These are phyloP conservation scores for Geranomyces variabilis DNA, from an alignment of 192 early-diverging fungal genomes.

Conservation along the genomic window DNA sequence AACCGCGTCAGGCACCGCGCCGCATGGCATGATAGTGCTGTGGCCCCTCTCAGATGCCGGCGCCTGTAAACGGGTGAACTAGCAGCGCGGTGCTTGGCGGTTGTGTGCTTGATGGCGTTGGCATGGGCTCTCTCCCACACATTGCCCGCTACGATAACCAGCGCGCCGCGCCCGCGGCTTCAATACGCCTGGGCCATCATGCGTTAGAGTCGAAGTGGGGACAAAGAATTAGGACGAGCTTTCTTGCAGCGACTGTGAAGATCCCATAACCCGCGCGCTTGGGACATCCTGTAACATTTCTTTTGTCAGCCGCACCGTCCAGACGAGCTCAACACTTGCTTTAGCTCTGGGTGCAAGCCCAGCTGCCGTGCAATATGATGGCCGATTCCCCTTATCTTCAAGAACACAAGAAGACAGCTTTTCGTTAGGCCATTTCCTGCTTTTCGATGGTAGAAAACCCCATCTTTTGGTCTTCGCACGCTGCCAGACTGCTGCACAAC, in stretches of 20 bases:
- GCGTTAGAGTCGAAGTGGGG: slow-evolving; percentile 31
- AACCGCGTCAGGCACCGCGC: slow-evolving; percentile 38
- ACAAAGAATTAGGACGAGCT: slow-evolving; percentile 32
- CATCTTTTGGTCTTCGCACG: too few species aligned
- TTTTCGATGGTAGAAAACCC: too few species aligned
- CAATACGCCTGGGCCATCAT: slow-evolving; percentile 12
- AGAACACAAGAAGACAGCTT: too few species aligned
- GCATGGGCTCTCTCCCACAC: slow-evolving; percentile 45
- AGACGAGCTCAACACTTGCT: slow-evolving; percentile 35
- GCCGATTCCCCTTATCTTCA: slow-evolving; percentile 36
- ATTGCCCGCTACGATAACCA: slow-evolving; percentile 34
- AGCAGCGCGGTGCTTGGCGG: slow-evolving; percentile 14
- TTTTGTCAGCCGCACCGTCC: slow-evolving; percentile 23
- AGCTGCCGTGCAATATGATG: slow-evolving; percentile 5
- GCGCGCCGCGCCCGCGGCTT: slow-evolving; percentile 29
- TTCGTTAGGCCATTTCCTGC: too few species aligned
- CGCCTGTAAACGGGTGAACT: slow-evolving; percentile 48
- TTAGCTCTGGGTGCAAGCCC: slow-evolving; percentile 5
- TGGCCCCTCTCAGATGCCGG: slow-evolving; percentile 41
- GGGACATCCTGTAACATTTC: too few species aligned
- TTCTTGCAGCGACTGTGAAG: slow-evolving; percentile 14
- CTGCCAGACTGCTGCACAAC: slow-evolving; percentile 37
- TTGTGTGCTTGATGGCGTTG: slow-evolving; percentile 18
- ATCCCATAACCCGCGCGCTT: too few species aligned
- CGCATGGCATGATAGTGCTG: slow-evolving; percentile 27